Conservation (phyloP, 768 basidiomycete genomes). For the Tricholoma terreum region DNA sequence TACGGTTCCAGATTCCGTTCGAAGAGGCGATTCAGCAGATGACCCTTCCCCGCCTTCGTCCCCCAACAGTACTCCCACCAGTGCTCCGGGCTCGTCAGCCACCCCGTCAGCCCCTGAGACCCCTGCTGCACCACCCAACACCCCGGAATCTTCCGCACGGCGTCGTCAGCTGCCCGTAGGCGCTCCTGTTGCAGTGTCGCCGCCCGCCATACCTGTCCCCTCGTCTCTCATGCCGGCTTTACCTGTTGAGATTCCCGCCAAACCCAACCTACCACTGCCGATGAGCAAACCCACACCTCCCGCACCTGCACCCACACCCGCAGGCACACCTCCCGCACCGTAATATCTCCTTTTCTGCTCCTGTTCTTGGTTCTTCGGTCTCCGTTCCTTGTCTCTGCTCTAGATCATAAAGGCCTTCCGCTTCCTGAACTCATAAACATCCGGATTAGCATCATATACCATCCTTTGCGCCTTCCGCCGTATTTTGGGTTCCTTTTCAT, state of each 20-base stretch:
- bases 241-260: slow-evolving; percentile 6
- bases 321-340: slow-evolving; percentile 5
- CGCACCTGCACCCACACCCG: too few species aligned
- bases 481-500: neutral
- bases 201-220: slow-evolving; percentile 1
- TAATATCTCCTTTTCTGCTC: too few species aligned
- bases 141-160: neutral
- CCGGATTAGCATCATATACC: neutral
- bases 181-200: neutral
- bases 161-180: neutral
- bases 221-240: neutral
- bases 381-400: too few species aligned
- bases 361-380: neutral
- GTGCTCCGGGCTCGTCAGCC: slow-evolving; percentile 2
- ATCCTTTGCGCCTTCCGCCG: neutral
- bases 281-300: too few species aligned
- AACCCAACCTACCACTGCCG: neutral
- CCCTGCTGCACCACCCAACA: neutral
- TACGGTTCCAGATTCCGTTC: neutral
- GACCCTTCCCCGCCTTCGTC: slow-evolving; percentile 2
- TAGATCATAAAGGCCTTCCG: too few species aligned
- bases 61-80: neutral
- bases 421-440: too few species aligned
- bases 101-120: neutral
- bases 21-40: neutral